Evolutionary conservation across 306 rosid species (phyloP).

Genomic region (Vicia sativa): DNA sequence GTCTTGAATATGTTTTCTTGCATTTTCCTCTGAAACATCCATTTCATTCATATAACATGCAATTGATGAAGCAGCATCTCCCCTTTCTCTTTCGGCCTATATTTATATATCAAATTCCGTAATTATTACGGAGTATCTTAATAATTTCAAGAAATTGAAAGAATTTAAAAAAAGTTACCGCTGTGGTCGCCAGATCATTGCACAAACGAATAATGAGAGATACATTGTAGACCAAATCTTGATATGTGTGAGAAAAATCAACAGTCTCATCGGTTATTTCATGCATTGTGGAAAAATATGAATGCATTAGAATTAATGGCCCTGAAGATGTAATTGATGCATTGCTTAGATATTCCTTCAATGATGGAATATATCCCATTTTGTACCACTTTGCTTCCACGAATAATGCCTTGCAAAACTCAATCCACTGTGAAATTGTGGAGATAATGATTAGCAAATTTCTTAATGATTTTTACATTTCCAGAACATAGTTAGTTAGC

Average conservation of each 20-base stretch:
- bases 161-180: slow-evolving; percentile 17
- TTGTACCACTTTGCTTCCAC: slow-evolving; percentile 68
- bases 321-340: slow-evolving; percentile 68
- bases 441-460: neutral
- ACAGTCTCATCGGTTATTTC: slow-evolving; percentile 22
- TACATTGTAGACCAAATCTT: slow-evolving; percentile 40
- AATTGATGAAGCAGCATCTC: slow-evolving; percentile 65
- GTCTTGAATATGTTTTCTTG: slow-evolving; percentile 40
- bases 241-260: slow-evolving; percentile 30
- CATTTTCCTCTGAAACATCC: slow-evolving; percentile 49
- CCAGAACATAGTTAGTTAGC: neutral
- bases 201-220: slow-evolving; percentile 46
- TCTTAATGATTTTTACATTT: neutral
- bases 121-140: neutral
- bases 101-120: neutral
- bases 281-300: slow-evolving; percentile 40
- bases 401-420: slow-evolving; percentile 55
- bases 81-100: slow-evolving; percentile 67
- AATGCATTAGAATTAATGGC: slow-evolving; percentile 45
- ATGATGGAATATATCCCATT: slow-evolving; percentile 48
- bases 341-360: slow-evolving; percentile 57
- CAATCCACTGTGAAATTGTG: slow-evolving; percentile 53
- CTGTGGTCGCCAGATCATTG: slow-evolving; percentile 46
- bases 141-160: neutral
- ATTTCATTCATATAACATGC: slow-evolving; percentile 55